A percentile compares a stretch with the other conserved stretches of the same genome.
Conservation (phyloP, 2,329 filamentous ascomycete species). For the Zopfia rhizophila region DNA sequence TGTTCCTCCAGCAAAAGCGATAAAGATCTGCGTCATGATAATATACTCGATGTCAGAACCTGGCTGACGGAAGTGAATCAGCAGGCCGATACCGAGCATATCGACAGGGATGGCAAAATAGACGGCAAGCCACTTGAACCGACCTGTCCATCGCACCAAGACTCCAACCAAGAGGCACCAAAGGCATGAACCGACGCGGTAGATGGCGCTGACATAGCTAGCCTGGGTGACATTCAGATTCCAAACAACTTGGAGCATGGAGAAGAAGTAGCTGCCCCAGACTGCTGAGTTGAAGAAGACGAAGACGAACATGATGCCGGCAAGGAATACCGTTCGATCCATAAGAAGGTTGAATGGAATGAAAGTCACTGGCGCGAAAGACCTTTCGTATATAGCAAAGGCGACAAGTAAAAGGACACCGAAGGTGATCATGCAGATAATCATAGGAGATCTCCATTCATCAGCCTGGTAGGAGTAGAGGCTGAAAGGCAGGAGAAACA, state of each 20-base stretch:
- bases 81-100: constrained; percentile 34
- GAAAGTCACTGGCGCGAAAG: constrained; percentile 49
- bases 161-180: constrained; percentile 27
- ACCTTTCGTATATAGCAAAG: constrained; percentile 51
- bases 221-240: constrained; percentile 39
- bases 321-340: constrained; percentile 60
- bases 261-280: constrained; percentile 51
- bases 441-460: constrained; percentile 43
- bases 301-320: constrained; percentile 58
- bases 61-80: constrained; percentile 39
- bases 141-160: constrained; percentile 27
- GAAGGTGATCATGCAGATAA: constrained; percentile 51
- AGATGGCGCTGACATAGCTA: constrained; percentile 48
- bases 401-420: constrained; percentile 44
- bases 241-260: constrained; percentile 51
- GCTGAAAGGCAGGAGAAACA: constrained; percentile 76
- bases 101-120: constrained; percentile 31
- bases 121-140: constrained; percentile 29
- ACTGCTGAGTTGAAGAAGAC: constrained; percentile 34
- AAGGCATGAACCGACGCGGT: constrained; percentile 39
- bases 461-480: constrained; percentile 53
- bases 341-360: constrained; percentile 57
- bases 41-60: constrained; percentile 38
- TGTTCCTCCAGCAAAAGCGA: constrained; percentile 31
- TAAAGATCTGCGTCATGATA: constrained; percentile 43